A percentile compares a stretch with the other conserved stretches of the same genome.
These are phyloP conservation scores for Xylariaceae sp. DNA, from an alignment of 2,329 filamentous ascomycete species.

Conservation along the genomic window DNA sequence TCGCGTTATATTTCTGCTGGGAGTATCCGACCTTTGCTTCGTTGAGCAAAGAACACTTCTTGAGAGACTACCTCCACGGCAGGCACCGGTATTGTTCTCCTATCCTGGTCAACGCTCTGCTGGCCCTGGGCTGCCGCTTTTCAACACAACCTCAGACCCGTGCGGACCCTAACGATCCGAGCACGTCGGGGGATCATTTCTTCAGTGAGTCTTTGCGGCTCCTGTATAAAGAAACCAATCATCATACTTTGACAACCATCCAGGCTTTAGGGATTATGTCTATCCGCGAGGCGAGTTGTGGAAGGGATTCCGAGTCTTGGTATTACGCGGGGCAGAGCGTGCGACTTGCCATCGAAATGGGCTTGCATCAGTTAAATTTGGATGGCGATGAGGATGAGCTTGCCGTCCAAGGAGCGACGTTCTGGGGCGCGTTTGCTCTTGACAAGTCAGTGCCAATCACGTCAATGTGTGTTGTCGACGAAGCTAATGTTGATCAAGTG, in stretches of 20 bases:
- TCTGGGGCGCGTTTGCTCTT: slow-evolving; percentile 59
- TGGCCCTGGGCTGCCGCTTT: slow-evolving; percentile 64
- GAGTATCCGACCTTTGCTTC: slow-evolving; percentile 72
- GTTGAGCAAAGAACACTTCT: slow-evolving; percentile 67
- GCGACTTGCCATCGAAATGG: slow-evolving; percentile 67
- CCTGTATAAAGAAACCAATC: slow-evolving; percentile 53
- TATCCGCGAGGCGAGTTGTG: slow-evolving; percentile 68
- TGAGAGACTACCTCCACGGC: slow-evolving; percentile 60
- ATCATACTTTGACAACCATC: slow-evolving; percentile 63
- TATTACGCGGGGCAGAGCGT: slow-evolving; percentile 69
- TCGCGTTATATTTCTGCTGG: slow-evolving; percentile 70
- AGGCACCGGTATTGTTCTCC: slow-evolving; percentile 63
- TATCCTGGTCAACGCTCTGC: slow-evolving; percentile 61
- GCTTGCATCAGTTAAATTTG: slow-evolving; percentile 54
- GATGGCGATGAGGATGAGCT: slow-evolving; percentile 51
- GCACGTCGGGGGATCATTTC: slow-evolving; percentile 68
- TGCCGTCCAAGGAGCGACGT: slow-evolving; percentile 57
- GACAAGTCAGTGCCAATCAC: slow-evolving; percentile 54
- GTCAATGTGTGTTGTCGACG: neutral
- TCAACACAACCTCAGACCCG: slow-evolving; percentile 62
- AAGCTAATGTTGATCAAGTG: slow-evolving; percentile 40
- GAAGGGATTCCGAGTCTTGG: slow-evolving; percentile 68
- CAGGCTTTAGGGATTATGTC: slow-evolving; percentile 75
- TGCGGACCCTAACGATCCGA: slow-evolving; percentile 57
- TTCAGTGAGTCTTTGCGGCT: slow-evolving; percentile 65